Evolutionary conservation across 1,284 basidiomycete species (phyloP).

Genomic region (Microbotryum violaceum): DNA sequence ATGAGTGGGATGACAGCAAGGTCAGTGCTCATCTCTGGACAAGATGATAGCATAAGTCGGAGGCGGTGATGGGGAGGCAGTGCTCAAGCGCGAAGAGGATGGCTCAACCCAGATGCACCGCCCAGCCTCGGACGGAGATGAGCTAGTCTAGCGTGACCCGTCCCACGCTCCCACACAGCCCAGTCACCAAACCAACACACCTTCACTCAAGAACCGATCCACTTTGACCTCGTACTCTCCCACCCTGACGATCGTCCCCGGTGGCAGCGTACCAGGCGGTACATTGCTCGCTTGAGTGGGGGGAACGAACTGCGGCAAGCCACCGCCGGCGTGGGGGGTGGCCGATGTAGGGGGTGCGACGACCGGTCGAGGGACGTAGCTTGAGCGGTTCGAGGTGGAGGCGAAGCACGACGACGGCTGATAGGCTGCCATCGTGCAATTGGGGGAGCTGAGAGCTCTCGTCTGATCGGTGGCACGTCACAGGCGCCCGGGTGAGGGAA

Average conservation of each 20-base stretch:
- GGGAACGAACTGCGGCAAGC: too few species aligned
- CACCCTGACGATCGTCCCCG: slow-evolving; percentile 80
- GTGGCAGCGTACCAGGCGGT: slow-evolving; percentile 43
- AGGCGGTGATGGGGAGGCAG: not conserved
- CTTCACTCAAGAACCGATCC: slow-evolving; percentile 86
- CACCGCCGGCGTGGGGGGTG: too few species aligned
- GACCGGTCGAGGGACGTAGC: too few species aligned
- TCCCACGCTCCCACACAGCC: not conserved
- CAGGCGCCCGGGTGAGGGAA: too few species aligned
- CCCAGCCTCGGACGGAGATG: not conserved
- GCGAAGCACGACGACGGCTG: too few species aligned
- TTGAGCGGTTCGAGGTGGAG: too few species aligned
- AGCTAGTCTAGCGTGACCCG: not conserved
- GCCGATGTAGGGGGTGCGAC: too few species aligned
- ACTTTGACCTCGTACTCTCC: slow-evolving; percentile 83
- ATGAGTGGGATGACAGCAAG: not conserved
- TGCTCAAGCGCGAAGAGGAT: too few species aligned
- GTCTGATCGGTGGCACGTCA: too few species aligned
- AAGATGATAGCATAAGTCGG: not conserved
- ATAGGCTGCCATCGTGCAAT: too few species aligned
- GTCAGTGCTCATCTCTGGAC: not conserved
- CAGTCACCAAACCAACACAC: slow-evolving; percentile 47
- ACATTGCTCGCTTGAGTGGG: slow-evolving; percentile 5
- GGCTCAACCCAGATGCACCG: too few species aligned
- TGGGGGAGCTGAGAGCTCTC: too few species aligned